These are phyloP conservation scores for Lagerstroemia speciosa DNA, from an alignment of 345 rosid species.

Conservation along the genomic window DNA sequence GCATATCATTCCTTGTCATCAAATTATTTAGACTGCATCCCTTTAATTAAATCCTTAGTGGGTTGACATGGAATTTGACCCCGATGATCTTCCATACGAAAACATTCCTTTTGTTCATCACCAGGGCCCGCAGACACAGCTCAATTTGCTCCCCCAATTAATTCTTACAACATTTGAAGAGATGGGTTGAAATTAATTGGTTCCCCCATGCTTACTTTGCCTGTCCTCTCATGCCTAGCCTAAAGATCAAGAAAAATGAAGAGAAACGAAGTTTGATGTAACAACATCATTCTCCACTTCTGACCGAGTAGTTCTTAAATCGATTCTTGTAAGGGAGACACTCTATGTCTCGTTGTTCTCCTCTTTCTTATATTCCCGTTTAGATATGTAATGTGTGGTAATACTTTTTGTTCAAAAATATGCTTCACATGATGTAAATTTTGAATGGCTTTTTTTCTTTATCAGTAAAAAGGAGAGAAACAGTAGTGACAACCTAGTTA, in stretches of 20 bases:
- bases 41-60: conserved; percentile 15
- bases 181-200: neutral
- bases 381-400: too few relatives aligned
- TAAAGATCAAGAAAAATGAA: too few relatives aligned
- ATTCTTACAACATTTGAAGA: neutral
- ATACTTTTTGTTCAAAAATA: too few relatives aligned
- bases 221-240: neutral
- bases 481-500: too few relatives aligned
- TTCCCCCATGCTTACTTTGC: neutral
- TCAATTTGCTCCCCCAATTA: neutral
- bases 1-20: conserved; percentile 24
- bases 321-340: too few relatives aligned
- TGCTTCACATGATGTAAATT: neutral
- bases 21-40: conserved; percentile 8
- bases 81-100: conserved; percentile 17
- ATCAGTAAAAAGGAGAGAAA: too few relatives aligned
- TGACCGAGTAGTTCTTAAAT: too few relatives aligned
- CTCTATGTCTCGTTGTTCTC: too few relatives aligned
- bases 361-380: too few relatives aligned
- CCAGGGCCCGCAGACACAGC: conserved; percentile 16
- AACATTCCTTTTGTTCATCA: conserved; percentile 29
- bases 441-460: too few relatives aligned
- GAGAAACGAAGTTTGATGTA: too few relatives aligned
- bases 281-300: too few relatives aligned
- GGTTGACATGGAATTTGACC: conserved; percentile 46